Conservation (phyloP, 305 asterid species). For the Stenogyne calaminthoides region DNA sequence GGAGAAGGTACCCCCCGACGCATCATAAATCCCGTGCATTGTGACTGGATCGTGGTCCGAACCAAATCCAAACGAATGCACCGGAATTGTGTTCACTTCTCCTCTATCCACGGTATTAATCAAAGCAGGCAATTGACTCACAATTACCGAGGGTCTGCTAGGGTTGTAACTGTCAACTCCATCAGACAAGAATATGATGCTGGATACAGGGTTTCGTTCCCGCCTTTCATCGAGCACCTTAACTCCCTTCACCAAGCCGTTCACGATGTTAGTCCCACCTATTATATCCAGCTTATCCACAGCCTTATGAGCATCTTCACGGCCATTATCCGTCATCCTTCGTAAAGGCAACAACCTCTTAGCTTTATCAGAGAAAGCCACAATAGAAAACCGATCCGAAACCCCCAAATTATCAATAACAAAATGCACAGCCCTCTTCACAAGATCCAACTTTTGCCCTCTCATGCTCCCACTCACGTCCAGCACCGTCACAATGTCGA, state of each 20-base stretch:
- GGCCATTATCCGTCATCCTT: slow-evolving; percentile 49
- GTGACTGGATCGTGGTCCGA: slow-evolving; percentile 56
- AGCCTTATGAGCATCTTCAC: slow-evolving; percentile 42
- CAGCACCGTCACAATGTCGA: slow-evolving; percentile 48
- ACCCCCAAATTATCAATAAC: slow-evolving; percentile 53
- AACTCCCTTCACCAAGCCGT: slow-evolving; percentile 51
- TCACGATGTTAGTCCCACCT: slow-evolving; percentile 51
- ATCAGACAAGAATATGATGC: slow-evolving; percentile 61
- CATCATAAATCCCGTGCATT: slow-evolving; percentile 58
- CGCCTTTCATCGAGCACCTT: slow-evolving; percentile 47
- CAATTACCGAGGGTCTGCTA: not conserved
- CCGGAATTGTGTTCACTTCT: slow-evolving; percentile 33
- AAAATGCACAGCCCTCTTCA: slow-evolving; percentile 49
- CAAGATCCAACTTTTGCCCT: slow-evolving; percentile 34
- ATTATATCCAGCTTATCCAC: slow-evolving; percentile 29
- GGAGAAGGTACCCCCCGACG: slow-evolving; percentile 60
- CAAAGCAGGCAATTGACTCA: slow-evolving; percentile 40
- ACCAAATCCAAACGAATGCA: slow-evolving; percentile 65
- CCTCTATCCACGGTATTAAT: slow-evolving; percentile 28
- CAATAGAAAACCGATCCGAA: slow-evolving; percentile 49
- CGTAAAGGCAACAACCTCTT: slow-evolving; percentile 38
- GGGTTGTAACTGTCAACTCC: slow-evolving; percentile 47
- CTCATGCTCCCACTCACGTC: slow-evolving; percentile 56
- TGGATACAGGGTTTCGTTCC: slow-evolving; percentile 38
- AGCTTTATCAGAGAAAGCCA: slow-evolving; percentile 41